Evolutionary conservation across 2,329 filamentous ascomycete species (phyloP).

Genomic region (Pseudocercospora vitis): DNA sequence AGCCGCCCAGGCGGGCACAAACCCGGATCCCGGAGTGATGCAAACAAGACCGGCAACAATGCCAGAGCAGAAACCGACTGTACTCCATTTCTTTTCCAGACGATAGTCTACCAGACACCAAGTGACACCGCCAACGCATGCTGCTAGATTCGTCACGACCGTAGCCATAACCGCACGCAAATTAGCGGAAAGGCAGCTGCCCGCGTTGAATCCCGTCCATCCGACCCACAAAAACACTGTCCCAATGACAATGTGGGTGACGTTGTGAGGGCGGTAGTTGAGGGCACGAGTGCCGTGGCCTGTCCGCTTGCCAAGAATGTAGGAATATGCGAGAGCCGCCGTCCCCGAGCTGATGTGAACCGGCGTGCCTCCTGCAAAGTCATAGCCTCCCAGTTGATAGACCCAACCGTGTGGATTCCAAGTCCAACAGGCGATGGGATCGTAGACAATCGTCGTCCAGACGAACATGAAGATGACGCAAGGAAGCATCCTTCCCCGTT

Average conservation of each 20-base stretch:
- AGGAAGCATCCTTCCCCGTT: slow-evolving; percentile 83
- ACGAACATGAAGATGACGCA: slow-evolving; percentile 91
- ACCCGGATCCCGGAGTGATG: slow-evolving; percentile 86
- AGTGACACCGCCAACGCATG: slow-evolving; percentile 79
- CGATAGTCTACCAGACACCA: slow-evolving; percentile 90
- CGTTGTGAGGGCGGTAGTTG: slow-evolving; percentile 90
- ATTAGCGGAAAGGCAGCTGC: slow-evolving; percentile 74
- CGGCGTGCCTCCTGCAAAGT: slow-evolving; percentile 87
- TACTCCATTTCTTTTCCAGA: slow-evolving; percentile 87
- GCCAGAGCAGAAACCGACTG: slow-evolving; percentile 88
- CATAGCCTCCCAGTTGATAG: slow-evolving; percentile 74
- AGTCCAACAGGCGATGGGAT: slow-evolving; percentile 92
- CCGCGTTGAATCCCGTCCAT: slow-evolving; percentile 97
- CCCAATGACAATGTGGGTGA: slow-evolving; percentile 87
- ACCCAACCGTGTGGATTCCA: slow-evolving; percentile 86
- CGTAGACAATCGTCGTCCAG: slow-evolving; percentile 87
- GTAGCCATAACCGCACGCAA: slow-evolving; percentile 85
- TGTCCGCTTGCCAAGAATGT: slow-evolving; percentile 83
- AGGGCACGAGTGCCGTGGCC: slow-evolving; percentile 85
- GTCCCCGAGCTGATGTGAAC: slow-evolving; percentile 87
- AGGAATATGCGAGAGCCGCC: slow-evolving; percentile 82
- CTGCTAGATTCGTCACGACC: slow-evolving; percentile 80
- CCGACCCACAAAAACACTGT: slow-evolving; percentile 94
- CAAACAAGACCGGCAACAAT: slow-evolving; percentile 83
- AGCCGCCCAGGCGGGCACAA: slow-evolving; percentile 80